Evolutionary conservation across 1,139 yeast genomes (phyloP).

Genomic region (Suhomyces kunorum): DNA sequence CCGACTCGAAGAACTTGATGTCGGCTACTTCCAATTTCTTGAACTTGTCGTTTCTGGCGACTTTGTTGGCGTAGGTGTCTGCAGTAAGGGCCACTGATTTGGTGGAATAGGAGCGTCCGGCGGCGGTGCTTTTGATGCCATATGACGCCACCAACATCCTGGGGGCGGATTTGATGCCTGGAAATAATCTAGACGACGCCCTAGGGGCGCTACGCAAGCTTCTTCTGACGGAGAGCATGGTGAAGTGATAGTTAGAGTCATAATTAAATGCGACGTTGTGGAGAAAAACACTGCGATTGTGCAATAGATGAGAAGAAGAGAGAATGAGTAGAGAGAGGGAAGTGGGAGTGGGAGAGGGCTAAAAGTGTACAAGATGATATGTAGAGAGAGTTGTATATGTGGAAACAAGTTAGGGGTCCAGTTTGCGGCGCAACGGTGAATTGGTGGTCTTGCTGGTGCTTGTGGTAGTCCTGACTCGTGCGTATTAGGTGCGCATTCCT

Average conservation of each 20-base stretch:
- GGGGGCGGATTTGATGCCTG: background rate
- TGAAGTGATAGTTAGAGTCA: slow-evolving; percentile 8
- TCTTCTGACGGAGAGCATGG: slow-evolving; percentile 8
- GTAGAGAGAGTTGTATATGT: too few relatives aligned
- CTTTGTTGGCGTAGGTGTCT: slow-evolving; percentile 58
- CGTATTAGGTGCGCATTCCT: too few relatives aligned
- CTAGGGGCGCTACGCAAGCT: slow-evolving; percentile 5
- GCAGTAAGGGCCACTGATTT: slow-evolving; percentile 59
- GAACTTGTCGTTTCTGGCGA: slow-evolving; percentile 48
- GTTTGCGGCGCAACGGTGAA: too few relatives aligned
- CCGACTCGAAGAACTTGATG: slow-evolving; percentile 57
- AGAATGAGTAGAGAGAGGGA: background rate
- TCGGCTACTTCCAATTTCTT: slow-evolving; percentile 56
- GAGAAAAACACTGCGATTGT: slow-evolving; percentile 2
- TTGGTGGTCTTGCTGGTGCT: too few relatives aligned
- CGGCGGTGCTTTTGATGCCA: background rate
- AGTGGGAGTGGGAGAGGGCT: background rate
- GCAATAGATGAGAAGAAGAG: background rate
- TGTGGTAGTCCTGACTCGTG: too few relatives aligned
- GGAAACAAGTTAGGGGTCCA: too few relatives aligned
- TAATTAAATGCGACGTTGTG: slow-evolving; percentile 6
- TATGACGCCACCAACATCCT: background rate
- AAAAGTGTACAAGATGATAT: too few relatives aligned
- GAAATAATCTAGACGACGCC: slow-evolving; percentile 2
- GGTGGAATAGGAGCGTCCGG: slow-evolving; percentile 26